Evolutionary conservation across 208 protist species (phyloP), one percentile per base, ranked within the genome.

Genomic region (Crithidia expoeki): DNA sequence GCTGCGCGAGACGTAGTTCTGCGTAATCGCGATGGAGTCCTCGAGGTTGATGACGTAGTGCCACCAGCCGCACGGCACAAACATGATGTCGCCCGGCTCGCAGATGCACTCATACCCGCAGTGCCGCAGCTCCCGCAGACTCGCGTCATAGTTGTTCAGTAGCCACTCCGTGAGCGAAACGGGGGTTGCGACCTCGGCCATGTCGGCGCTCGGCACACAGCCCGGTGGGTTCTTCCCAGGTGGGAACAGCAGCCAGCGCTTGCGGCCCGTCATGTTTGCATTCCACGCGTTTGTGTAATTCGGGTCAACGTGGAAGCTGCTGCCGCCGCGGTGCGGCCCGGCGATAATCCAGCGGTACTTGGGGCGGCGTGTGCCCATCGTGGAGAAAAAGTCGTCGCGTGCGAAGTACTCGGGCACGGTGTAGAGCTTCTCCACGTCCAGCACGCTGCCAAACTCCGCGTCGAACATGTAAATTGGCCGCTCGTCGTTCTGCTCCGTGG

Each of bases 381-480:
- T 75, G n/a, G 76, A 77, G 68, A 95, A 95, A 68, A 94, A 93
- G 74, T 97, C 89, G 71, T 97, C 92, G 16, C 76, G 56, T 11
- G 71, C 80, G 81, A 94, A 97, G 71, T 94, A 76, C 38, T 72
- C 72, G 9, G 88, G 90, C 40, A 94, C 86, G n/a, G 87, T 88
- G 75, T 93, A 96, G 28, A 94, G 81, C 21, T 56, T 51, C 58
- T 89, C 86, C 9, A 66, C 53, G 61, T 84, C 68, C 52, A 94
- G 81, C 51, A 73, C 77, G 25, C 30, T 75, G 49, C 82, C 86
- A 50, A 94, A 97, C 68, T 97, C 86, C 12, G 88, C 76, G 73
- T 97, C 92, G 69, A 97, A 97, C 78, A 97, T 87, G 80, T 97
- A 97, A 62, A 94, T 94, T 12, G 90, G 90, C n/a, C 90, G 85